A percentile compares a stretch with the other conserved stretches of the same genome.
These are phyloP conservation scores for Helotiales sp. DNA, from an alignment of 2,329 filamentous ascomycete genomes.

Conservation along the genomic window DNA sequence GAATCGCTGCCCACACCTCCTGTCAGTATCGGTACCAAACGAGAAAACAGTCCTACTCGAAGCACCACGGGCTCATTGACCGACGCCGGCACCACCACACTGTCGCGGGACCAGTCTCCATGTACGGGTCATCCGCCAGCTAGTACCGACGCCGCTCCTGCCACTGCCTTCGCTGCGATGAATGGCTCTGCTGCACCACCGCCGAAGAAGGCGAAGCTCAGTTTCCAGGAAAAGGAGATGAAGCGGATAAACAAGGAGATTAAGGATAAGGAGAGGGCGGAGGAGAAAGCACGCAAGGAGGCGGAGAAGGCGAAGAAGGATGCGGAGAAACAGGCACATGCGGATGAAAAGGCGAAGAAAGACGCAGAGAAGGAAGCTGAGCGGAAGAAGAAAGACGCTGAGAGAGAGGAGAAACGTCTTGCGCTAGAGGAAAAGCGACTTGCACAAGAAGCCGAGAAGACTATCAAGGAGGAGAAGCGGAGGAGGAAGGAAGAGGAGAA, in stretches of 20 bases:
- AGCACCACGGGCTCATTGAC: constrained; percentile 33
- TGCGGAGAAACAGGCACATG: constrained; percentile 19
- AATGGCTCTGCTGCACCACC: constrained; percentile 30
- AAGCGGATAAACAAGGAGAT: constrained; percentile 47
- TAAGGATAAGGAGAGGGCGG: constrained; percentile 38
- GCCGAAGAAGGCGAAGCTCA: constrained; percentile 38
- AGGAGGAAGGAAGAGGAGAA: constrained; percentile 45
- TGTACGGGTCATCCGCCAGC: neutral
- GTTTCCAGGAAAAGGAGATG: constrained; percentile 39
- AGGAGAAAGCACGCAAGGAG: constrained; percentile 43
- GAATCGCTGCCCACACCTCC: constrained; percentile 22
- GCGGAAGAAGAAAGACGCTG: constrained; percentile 43
- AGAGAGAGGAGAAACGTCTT: constrained; percentile 41
- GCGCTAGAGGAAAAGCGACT: constrained; percentile 35
- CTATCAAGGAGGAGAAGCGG: constrained; percentile 44
- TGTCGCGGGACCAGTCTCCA: constrained; percentile 24
- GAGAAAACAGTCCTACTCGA: constrained; percentile 29
- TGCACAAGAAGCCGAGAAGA: constrained; percentile 27
- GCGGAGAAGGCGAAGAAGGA: constrained; percentile 45
- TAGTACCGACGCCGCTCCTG: neutral
- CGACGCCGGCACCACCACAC: constrained; percentile 30
- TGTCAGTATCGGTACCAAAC: constrained; percentile 7
- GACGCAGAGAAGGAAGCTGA: constrained; percentile 26
- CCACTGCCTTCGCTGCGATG: constrained; percentile 34
- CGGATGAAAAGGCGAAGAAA: constrained; percentile 41